These are phyloP conservation scores for Amphibolis antarctica DNA, from an alignment of 106 monocot genomes.

Conservation along the genomic window DNA sequence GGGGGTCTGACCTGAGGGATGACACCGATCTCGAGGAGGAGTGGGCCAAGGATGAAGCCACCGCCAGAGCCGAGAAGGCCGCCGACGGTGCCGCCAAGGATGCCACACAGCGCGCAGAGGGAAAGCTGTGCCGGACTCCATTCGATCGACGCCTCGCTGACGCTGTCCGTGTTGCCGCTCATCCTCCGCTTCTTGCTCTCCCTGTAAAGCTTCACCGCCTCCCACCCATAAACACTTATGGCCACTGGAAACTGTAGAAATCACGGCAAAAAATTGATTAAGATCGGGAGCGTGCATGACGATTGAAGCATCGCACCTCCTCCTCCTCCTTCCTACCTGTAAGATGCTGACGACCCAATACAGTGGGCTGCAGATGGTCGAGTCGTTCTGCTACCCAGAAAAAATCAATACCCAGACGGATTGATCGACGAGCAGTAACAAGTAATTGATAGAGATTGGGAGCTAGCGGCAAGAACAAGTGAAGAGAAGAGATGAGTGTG, in stretches of 20 bases:
- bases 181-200: constrained; percentile 49
- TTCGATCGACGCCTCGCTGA: constrained; percentile 89
- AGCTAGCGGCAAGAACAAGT: no score
- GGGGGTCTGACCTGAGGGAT: constrained; percentile 69
- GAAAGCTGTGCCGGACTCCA: constrained; percentile 52
- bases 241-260: constrained; percentile 59
- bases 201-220: constrained; percentile 49
- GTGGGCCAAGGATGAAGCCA: constrained; percentile 91
- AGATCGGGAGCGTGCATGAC: no score
- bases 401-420: neutral
- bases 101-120: constrained; percentile 72
- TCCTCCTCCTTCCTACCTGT: no score
- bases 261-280: no score
- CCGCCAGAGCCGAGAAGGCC: constrained; percentile 96
- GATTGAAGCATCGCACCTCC: no score
- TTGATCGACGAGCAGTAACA: neutral
- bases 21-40: constrained; percentile 88
- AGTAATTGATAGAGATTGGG: no score
- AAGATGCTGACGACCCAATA: constrained; percentile 66
- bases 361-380: constrained; percentile 40
- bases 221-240: constrained; percentile 46
- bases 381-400: constrained; percentile 40
- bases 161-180: constrained; percentile 56
- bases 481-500: no score
- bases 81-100: constrained; percentile 84